A percentile compares a stretch with the other conserved stretches of the same genome.
These are phyloP conservation scores for Escallonia rubra DNA, from an alignment of 129 eudicot genomes.

Conservation along the genomic window DNA sequence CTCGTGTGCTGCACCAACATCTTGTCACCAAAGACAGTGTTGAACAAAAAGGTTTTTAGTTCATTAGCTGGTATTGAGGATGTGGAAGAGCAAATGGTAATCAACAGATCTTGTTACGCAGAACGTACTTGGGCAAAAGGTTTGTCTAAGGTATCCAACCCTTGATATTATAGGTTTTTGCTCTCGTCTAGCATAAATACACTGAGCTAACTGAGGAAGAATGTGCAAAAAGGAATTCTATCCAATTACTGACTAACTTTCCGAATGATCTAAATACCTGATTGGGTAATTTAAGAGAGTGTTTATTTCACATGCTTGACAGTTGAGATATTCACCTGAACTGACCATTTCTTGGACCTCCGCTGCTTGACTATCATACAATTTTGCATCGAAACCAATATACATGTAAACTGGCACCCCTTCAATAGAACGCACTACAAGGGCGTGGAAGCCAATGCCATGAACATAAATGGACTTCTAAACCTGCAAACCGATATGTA, in stretches of 20 bases:
- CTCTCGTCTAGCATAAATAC: not conserved
- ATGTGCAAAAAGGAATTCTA: not conserved
- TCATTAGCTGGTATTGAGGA: too few relatives aligned
- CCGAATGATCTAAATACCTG: not conserved
- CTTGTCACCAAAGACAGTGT: too few relatives aligned
- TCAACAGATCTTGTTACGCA: too few relatives aligned
- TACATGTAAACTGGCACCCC: conserved; percentile 10
- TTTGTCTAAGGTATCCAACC: too few relatives aligned
- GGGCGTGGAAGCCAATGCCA: not conserved
- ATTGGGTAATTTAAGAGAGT: not conserved
- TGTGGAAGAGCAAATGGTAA: too few relatives aligned
- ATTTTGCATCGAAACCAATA: not conserved
- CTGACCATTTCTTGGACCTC: not conserved
- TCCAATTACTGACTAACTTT: not conserved
- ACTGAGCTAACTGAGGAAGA: not conserved
- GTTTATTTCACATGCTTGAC: conserved; percentile 2
- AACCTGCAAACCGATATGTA: conserved; percentile 4
- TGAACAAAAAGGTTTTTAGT: too few relatives aligned
- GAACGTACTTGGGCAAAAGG: too few relatives aligned
- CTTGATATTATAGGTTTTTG: too few relatives aligned
- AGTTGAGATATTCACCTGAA: not conserved
- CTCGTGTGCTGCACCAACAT: too few relatives aligned
- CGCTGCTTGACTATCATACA: conserved; percentile 1
- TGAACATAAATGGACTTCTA: not conserved
- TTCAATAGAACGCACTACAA: not conserved